These are phyloP conservation scores for Solanum paucissectum DNA, from an alignment of 257 asterid species.

Conservation along the genomic window DNA sequence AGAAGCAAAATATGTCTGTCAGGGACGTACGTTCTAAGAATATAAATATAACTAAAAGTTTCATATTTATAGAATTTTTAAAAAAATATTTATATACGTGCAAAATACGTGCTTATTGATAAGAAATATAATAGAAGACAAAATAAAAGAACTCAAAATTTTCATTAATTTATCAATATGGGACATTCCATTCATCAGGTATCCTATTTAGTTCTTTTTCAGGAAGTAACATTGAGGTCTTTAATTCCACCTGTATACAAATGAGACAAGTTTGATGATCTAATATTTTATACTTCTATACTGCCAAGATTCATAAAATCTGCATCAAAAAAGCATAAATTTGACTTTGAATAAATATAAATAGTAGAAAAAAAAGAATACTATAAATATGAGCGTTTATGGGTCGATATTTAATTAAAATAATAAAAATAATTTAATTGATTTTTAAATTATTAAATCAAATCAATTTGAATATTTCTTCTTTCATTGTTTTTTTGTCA, in stretches of 20 bases:
- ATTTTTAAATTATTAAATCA: not conserved
- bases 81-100: too few relatives aligned
- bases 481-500: not conserved
- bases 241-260: not conserved
- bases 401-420: not conserved
- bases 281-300: not conserved
- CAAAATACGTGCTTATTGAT: too few relatives aligned
- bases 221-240: not conserved
- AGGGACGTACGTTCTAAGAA: too few relatives aligned
- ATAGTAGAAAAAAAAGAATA: not conserved
- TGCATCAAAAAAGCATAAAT: not conserved
- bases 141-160: too few relatives aligned
- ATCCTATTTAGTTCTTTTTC: not conserved
- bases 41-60: too few relatives aligned
- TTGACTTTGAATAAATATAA: not conserved
- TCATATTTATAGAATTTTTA: too few relatives aligned
- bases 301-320: not conserved
- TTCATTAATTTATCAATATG: not conserved
- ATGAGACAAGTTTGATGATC: not conserved
- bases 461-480: not conserved
- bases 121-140: too few relatives aligned
- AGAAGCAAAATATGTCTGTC: too few relatives aligned
- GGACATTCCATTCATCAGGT: not conserved
- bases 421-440: not conserved
- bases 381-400: not conserved